Percentiles rank a stretch among this genome's conserved stretches.
Conservation (phyloP, 2,329 filamentous ascomycete genomes). For the Colletotrichum melonis region DNA sequence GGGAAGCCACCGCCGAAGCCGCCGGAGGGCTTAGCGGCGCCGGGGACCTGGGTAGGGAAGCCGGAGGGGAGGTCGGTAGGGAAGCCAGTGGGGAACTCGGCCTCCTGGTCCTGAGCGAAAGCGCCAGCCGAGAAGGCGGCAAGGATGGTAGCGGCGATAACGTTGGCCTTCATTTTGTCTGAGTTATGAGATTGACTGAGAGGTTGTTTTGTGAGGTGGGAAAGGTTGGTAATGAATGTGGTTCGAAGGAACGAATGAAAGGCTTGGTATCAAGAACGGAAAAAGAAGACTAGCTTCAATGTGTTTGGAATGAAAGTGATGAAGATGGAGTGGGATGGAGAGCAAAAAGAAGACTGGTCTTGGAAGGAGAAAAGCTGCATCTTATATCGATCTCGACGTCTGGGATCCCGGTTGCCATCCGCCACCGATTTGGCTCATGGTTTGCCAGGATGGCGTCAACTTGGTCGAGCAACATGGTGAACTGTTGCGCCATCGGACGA, state of each 20-base stretch:
- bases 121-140: slow-evolving; percentile 29
- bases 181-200: not conserved
- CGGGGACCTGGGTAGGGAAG: slow-evolving; percentile 21
- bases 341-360: not conserved
- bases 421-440: not conserved
- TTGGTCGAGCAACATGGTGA: not conserved
- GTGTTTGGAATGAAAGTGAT: slow-evolving; percentile 29
- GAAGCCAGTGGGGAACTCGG: slow-evolving; percentile 18
- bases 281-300: slow-evolving; percentile 35
- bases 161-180: slow-evolving; percentile 32
- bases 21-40: slow-evolving; percentile 24
- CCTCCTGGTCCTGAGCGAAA: slow-evolving; percentile 16
- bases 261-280: slow-evolving; percentile 23
- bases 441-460: slow-evolving; percentile 18
- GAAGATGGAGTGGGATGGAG: slow-evolving; percentile 11
- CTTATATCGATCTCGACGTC: slow-evolving; percentile 24
- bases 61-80: not conserved
- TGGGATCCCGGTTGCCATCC: not conserved
- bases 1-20: slow-evolving; percentile 22
- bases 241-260: slow-evolving; percentile 21
- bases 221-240: not conserved
- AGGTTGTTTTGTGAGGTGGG: not conserved
- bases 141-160: slow-evolving; percentile 27
- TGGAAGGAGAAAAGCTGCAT: not conserved
- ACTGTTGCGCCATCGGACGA: slow-evolving; percentile 26